phyloP scores from a whole-genome alignment of 768 basidiomycete species.

The Russula sp. region DNA sequence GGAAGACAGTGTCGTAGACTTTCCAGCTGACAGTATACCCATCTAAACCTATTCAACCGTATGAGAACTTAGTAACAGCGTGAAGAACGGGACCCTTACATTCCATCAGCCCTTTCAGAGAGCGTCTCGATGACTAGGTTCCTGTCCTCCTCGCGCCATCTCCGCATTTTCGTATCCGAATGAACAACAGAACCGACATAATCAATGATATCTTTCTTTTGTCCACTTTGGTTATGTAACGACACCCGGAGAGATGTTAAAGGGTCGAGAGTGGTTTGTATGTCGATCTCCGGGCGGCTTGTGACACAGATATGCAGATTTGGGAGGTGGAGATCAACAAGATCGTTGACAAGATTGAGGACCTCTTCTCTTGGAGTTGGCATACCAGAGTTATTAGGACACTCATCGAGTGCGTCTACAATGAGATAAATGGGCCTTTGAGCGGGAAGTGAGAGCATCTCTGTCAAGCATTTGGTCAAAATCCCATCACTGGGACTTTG shows the following conservation, averaged over 20 bases:
- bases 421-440: not conserved
- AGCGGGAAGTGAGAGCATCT: not conserved
- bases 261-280: not conserved
- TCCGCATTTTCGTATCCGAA: conserved; percentile 1
- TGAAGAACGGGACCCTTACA: not conserved
- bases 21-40: not conserved
- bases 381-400: not conserved
- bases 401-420: not conserved
- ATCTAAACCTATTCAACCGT: not conserved
- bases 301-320: not conserved
- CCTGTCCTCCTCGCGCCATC: conserved; percentile 11
- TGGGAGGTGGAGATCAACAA: not conserved
- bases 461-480: not conserved
- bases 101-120: not conserved
- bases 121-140: not conserved
- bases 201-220: not conserved
- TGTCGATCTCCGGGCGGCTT: not conserved
- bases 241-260: not conserved
- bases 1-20: not conserved
- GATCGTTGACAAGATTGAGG: not conserved
- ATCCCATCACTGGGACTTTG: not conserved
- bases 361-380: not conserved
- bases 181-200: not conserved
- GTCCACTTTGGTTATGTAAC: conserved; percentile 1
- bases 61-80: too few relatives aligned